Base-by-base conservation (phyloP, 208 protist genomes). In the Sergeia podlipaevii region DNA sequence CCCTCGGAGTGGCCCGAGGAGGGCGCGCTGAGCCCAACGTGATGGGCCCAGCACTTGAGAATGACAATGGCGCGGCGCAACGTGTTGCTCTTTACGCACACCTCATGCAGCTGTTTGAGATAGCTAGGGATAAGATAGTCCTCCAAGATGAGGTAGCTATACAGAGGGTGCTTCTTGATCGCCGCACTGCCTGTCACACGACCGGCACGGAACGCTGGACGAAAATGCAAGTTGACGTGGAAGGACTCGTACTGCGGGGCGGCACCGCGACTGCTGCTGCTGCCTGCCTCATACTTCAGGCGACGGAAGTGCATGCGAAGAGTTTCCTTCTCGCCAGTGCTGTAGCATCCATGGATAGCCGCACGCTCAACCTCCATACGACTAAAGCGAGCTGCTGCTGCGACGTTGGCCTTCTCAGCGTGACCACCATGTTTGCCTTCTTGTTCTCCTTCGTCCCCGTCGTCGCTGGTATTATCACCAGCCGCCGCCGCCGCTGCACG, bases 41-140 rank as follows among this genome's bases (percentile, higher is more conserved):
- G 87, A 52, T 83, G 71, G 0, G 83, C 87, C 84, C 87, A 95
- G 46, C 74, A 89, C 60, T 89, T 91, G 32, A 95, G 81, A 36
- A 95, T 62, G 15, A 95, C 79, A 4, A 89, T 80, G 21, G 80
- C 80, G 17, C 80, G 74, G 28, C 73, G 76, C 11, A 95, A 45
- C 15, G 48, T 54, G 5, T 73, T 61, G 45, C 71, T 84, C 18
- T 65, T 47, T 7, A 82, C 70, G 57, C 77, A 91, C 20, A 89
- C 49, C 48, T 74, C 59, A 60, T 95, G 87, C 37, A 95, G 58
- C 46, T 74, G 75, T 44, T 85, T 73, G 45, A 91, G 57, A 45
- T 91, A 78, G 24, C 70, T 43, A 6, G 79, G 74, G 76, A 91
- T 90, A 18, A 85, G 53, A 36, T 79, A 83, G 56, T 95, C 87